A percentile compares a stretch with the other conserved stretches of the same genome.
Evolutionary conservation across 192 early-diverging fungal genomes (phyloP).

Genomic region (Podila epigama): DNA sequence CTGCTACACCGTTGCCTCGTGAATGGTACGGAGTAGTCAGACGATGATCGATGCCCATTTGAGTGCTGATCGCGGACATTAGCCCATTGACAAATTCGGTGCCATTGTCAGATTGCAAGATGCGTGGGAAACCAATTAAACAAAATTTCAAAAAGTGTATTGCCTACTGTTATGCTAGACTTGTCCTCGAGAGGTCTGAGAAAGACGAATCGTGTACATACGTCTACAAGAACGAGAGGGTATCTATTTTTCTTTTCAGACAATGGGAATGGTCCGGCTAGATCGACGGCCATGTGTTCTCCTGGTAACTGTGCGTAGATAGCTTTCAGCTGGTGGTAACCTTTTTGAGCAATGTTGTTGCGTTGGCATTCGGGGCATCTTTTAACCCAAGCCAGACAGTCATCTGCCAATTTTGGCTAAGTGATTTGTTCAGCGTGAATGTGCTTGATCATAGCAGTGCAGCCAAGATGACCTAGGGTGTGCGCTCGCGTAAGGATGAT

Average conservation of each 20-base stretch:
- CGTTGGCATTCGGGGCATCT: background rate
- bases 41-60: slow-evolving; percentile 29
- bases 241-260: too few relatives aligned
- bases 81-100: slow-evolving; percentile 51
- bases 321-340: background rate
- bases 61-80: slow-evolving; percentile 4
- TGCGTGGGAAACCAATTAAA: slow-evolving; percentile 6
- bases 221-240: too few relatives aligned
- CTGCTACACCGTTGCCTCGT: slow-evolving; percentile 51
- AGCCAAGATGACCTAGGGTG: background rate
- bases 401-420: background rate
- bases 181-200: too few relatives aligned
- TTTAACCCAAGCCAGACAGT: background rate
- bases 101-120: slow-evolving; percentile 36
- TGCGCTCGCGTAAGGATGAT: background rate
- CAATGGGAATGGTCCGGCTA: background rate
- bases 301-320: background rate
- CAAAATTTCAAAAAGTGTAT: too few relatives aligned
- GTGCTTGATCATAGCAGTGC: background rate
- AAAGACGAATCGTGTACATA: too few relatives aligned
- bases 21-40: slow-evolving; percentile 47
- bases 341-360: background rate
- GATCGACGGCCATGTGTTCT: background rate
- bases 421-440: background rate
- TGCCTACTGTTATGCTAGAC: too few relatives aligned